These are phyloP conservation scores for Monilinia polystroma DNA, from an alignment of 2,329 filamentous ascomycete genomes.

Conservation along the genomic window DNA sequence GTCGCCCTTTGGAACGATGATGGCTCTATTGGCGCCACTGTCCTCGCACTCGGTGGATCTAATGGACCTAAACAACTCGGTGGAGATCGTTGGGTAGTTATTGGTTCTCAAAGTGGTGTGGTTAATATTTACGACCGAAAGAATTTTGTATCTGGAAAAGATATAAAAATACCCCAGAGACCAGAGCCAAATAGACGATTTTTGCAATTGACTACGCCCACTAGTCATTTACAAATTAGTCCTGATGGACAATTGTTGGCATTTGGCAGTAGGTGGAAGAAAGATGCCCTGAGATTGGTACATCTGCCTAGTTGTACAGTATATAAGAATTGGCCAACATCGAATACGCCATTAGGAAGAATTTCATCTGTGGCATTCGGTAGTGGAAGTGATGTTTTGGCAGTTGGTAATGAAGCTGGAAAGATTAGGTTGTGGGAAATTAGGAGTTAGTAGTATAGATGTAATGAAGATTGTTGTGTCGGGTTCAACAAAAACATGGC, in stretches of 20 bases:
- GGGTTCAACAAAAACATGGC: background rate
- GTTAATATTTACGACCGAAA: slow-evolving; percentile 88
- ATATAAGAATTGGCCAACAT: slow-evolving; percentile 95
- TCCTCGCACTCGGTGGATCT: slow-evolving; percentile 73
- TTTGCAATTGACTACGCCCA: slow-evolving; percentile 84
- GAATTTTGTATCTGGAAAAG: slow-evolving; percentile 43
- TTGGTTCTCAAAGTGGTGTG: slow-evolving; percentile 84
- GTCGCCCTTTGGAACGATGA: slow-evolving; percentile 86
- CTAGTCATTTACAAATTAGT: slow-evolving; percentile 76
- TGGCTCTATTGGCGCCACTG: slow-evolving; percentile 81
- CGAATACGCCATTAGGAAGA: slow-evolving; percentile 81
- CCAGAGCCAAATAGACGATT: slow-evolving; percentile 73
- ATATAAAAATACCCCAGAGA: slow-evolving; percentile 57
- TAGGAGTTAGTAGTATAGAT: slow-evolving; percentile 50
- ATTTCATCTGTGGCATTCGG: slow-evolving; percentile 74
- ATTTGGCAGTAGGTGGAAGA: slow-evolving; percentile 83
- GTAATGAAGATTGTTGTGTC: slow-evolving; percentile 15
- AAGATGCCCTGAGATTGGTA: slow-evolving; percentile 80
- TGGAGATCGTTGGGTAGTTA: slow-evolving; percentile 82
- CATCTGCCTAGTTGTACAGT: slow-evolving; percentile 92
- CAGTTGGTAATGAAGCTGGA: slow-evolving; percentile 84
- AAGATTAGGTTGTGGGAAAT: slow-evolving; percentile 93
- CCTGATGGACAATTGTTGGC: slow-evolving; percentile 86
- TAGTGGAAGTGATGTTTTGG: slow-evolving; percentile 65
- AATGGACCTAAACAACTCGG: slow-evolving; percentile 61